phyloP scores from a whole-genome alignment of 2,329 filamentous ascomycete genomes.

The Metarhizium guizhouense region DNA sequence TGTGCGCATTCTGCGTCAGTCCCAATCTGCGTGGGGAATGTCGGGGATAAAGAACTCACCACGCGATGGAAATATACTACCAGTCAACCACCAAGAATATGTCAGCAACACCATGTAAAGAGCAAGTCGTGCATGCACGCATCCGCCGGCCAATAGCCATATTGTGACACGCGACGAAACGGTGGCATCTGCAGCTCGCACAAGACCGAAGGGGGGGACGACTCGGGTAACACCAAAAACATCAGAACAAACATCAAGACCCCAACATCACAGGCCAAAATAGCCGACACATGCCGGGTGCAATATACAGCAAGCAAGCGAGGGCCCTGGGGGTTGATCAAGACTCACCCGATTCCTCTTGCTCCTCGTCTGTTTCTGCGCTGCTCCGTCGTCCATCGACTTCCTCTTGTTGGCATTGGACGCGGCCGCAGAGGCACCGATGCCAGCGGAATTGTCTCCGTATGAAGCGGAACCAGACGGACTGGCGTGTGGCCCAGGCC shows the following conservation, averaged over 20 bases:
- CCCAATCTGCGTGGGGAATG: not conserved
- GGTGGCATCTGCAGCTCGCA: not conserved
- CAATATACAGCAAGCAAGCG: not conserved
- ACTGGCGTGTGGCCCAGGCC: constrained; percentile 22
- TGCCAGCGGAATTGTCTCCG: constrained; percentile 41
- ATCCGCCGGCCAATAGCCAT: not conserved
- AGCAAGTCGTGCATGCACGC: not conserved
- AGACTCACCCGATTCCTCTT: constrained; percentile 49
- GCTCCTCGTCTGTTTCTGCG: constrained; percentile 47
- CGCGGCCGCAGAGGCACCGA: not conserved
- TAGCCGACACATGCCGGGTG: not conserved
- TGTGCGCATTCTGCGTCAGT: constrained; percentile 18
- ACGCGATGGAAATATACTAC: constrained; percentile 53
- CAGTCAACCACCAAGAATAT: constrained; percentile 2
- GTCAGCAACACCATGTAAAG: not conserved
- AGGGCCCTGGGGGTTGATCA: not conserved
- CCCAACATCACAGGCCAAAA: not conserved
- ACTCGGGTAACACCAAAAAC: not conserved
- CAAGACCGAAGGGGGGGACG: not conserved
- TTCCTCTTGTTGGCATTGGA: constrained; percentile 25
- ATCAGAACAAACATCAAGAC: not conserved
- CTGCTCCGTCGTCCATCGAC: constrained; percentile 31
- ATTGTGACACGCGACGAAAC: not conserved
- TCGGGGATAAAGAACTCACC: constrained; percentile 30
- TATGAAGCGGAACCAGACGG: constrained; percentile 28